phyloP scores from a whole-genome alignment of 345 rosid genomes.

The Zanthoxylum bungeanum region DNA sequence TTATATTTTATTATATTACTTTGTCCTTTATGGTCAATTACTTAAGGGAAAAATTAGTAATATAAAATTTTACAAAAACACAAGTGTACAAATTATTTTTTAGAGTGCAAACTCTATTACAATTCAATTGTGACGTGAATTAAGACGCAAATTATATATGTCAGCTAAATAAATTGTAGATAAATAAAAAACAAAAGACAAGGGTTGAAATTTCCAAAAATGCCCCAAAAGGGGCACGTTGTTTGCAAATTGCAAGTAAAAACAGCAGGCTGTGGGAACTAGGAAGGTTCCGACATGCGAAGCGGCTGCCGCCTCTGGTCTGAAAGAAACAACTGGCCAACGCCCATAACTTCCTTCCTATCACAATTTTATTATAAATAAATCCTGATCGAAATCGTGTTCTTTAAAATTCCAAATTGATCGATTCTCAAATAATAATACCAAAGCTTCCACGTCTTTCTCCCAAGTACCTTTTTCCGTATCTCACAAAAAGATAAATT shows the following conservation, averaged over 20 bases:
- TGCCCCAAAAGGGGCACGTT: not conserved
- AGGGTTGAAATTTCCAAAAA: not conserved
- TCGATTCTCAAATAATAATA: too few relatives aligned
- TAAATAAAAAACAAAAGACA: too few relatives aligned
- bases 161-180: too few relatives aligned
- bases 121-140: too few relatives aligned
- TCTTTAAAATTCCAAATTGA: not conserved
- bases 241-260: not conserved
- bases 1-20: too few relatives aligned
- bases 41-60: too few relatives aligned
- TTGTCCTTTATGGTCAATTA: too few relatives aligned
- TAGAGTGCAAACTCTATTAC: too few relatives aligned
- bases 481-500: constrained; percentile 26
- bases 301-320: not conserved
- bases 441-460: not conserved
- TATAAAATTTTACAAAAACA: too few relatives aligned
- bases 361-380: not conserved
- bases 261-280: not conserved
- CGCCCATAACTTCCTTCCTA: not conserved
- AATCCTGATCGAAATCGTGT: not conserved
- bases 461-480: not conserved
- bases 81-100: too few relatives aligned
- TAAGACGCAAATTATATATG: too few relatives aligned
- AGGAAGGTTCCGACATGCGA: not conserved
- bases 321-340: not conserved